Conservation (phyloP, 2,329 filamentous ascomycete genomes). For the Pyricularia grisea region DNA sequence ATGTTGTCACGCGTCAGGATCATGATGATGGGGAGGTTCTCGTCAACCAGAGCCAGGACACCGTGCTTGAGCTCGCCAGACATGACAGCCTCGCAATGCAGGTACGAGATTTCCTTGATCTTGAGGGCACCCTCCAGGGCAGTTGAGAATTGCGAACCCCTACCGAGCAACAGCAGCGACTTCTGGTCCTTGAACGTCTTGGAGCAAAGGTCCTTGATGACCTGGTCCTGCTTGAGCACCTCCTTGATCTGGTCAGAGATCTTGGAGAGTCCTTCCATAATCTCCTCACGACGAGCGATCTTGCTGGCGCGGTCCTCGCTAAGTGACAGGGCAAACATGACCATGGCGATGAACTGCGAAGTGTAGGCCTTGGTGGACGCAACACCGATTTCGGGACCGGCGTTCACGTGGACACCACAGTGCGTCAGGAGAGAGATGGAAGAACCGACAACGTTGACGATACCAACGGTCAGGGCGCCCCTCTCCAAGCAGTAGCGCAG, state of each 20-base stretch:
- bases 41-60: slow-evolving; percentile 92
- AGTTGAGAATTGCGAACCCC: slow-evolving; percentile 94
- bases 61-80: slow-evolving; percentile 99
- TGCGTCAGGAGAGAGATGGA: slow-evolving; percentile 97
- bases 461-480: slow-evolving; percentile 91
- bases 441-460: slow-evolving; percentile 97
- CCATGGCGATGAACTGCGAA: slow-evolving; percentile 98
- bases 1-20: slow-evolving; percentile 93
- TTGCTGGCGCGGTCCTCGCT: slow-evolving; percentile 96
- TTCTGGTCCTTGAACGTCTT: slow-evolving; percentile 96
- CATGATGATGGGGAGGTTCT: slow-evolving; percentile 99
- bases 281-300: slow-evolving; percentile 82
- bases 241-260: slow-evolving; percentile 88
- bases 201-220: slow-evolving; percentile 89
- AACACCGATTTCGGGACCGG: slow-evolving; percentile 96
- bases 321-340: slow-evolving; percentile 96
- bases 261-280: slow-evolving; percentile 84
- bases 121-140: slow-evolving; percentile 95
- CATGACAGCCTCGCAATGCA: slow-evolving; percentile 99
- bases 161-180: slow-evolving; percentile 83
- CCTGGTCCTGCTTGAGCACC: slow-evolving; percentile 81
- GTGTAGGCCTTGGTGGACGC: slow-evolving; percentile 99
- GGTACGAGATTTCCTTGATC: slow-evolving; percentile 99
- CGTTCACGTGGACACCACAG: slow-evolving; percentile 99
- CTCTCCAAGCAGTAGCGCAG: slow-evolving; percentile 97